A percentile compares a stretch with the other conserved stretches of the same genome.
These are phyloP conservation scores for Chytriomyces confervae DNA, from an alignment of 192 early-diverging fungal species.

Conservation along the genomic window DNA sequence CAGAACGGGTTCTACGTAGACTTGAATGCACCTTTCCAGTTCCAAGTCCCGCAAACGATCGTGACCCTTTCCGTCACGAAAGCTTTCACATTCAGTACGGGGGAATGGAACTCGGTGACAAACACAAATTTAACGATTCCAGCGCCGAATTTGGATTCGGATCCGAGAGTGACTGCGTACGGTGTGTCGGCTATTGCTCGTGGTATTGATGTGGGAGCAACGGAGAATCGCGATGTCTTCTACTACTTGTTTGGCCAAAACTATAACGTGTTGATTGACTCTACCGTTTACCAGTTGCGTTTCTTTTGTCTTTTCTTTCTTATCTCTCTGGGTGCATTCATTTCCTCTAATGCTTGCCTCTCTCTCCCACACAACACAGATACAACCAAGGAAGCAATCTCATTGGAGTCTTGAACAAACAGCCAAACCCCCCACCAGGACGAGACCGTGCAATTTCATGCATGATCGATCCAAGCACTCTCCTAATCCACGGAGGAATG, in stretches of 20 bases:
- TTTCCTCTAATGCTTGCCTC: neutral
- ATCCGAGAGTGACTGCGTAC: slow-evolving; percentile 16
- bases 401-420: slow-evolving; percentile 12
- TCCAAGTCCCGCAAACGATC: neutral
- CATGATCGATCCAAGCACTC: slow-evolving; percentile 8
- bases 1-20: neutral
- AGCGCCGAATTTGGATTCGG: neutral
- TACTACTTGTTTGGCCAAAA: slow-evolving; percentile 22
- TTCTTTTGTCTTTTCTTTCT: neutral
- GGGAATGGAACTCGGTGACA: neutral
- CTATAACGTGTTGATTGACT: neutral
- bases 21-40: slow-evolving; percentile 1
- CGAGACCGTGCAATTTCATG: slow-evolving; percentile 20
- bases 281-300: slow-evolving; percentile 17
- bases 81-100: slow-evolving; percentile 3
- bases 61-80: slow-evolving; percentile 10
- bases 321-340: neutral
- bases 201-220: slow-evolving; percentile 1
- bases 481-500: slow-evolving; percentile 27
- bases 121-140: neutral
- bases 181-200: slow-evolving; percentile 15
- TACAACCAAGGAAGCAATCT: neutral
- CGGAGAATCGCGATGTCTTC: slow-evolving; percentile 11
- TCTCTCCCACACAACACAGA: neutral
- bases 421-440: neutral